These are phyloP conservation scores for Fagopyrum homotropicum DNA, from an alignment of 148 eudicot genomes.

Conservation along the genomic window DNA sequence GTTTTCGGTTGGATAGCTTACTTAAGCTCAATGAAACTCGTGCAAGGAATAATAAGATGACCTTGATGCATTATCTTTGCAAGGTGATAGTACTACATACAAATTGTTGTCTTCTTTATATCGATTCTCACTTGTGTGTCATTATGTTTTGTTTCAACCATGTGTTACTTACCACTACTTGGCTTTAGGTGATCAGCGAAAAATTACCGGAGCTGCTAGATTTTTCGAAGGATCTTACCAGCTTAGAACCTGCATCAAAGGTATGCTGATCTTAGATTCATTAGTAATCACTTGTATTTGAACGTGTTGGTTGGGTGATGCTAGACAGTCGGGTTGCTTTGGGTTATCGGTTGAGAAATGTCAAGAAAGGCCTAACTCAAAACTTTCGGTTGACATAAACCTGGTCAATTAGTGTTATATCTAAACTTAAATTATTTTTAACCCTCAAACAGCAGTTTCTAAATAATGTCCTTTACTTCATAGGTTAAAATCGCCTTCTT, in stretches of 20 bases:
- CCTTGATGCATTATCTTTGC: conserved; percentile 95
- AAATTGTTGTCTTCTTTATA: neutral
- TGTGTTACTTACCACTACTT: conserved; percentile 5
- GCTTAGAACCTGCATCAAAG: conserved; percentile 83
- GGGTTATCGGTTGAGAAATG: neutral
- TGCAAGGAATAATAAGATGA: conserved; percentile 82
- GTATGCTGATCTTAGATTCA: conserved; percentile 23
- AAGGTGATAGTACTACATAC: conserved; percentile 38
- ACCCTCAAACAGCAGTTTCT: neutral
- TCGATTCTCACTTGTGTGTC: neutral
- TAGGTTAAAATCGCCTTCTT: neutral
- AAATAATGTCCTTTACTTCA: neutral
- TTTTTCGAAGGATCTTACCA: conserved; percentile 67
- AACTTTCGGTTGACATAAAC: neutral
- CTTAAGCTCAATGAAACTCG: conserved; percentile 93
- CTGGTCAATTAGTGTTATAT: neutral
- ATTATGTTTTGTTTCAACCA: neutral
- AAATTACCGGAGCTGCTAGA: conserved; percentile 80
- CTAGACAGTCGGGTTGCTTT: neutral
- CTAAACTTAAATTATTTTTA: neutral
- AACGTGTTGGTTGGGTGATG: neutral
- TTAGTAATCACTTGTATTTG: neutral
- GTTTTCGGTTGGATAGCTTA: conserved; percentile 89
- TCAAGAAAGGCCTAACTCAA: neutral
- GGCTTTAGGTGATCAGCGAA: conserved; percentile 63